Base-by-base conservation (phyloP, 768 basidiomycete species). In the Lentinula guzmanii region DNA sequence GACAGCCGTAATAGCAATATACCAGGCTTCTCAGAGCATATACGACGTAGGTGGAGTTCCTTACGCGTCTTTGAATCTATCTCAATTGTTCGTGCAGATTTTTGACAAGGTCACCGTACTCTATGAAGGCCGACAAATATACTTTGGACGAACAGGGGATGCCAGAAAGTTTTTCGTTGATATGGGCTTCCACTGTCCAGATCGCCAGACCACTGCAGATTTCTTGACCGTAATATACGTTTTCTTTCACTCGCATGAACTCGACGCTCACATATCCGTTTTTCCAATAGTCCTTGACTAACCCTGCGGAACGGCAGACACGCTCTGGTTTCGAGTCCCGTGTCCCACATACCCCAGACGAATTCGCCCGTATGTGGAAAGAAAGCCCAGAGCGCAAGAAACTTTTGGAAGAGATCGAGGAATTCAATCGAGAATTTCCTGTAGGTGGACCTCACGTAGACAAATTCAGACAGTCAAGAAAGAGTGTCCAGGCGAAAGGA, bases 21-120 rank as follows among this genome's bases (percentile, higher is more conserved):
- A 79, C 62, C 79, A 79, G 65, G 74, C 77, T 4, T 74, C 74
- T 8, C 74, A 77, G 61, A 67, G 68, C 34, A 74, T 74, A 2
- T 79, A 78, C 65, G 76, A 78, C 62, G 74, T 72, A 37, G 2
- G 66, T 63, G 13, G 3, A n/a, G 37, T 21, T 28, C 37, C 34
- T 37, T 43, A 3, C 41, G 54, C 11, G 16, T 39, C 52, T 6
- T 37, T 18, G 43, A 16, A 16, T 13, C 0, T 24, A 13, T 28
- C 16, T 24, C 1, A 64, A 6, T 8, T n/a, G 42, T 39, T 62
- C 39, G 28, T 48, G 46, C 54, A 70, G 60, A 65, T 74, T 48
- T 81, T 81, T 59, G 77, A 79, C 73, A 79, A 80, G 64, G 80
- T 77, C 61, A 66, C 71, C 50, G 76, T 82, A 11, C 67, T 82